A percentile compares a stretch with the other conserved stretches of the same genome.
Conservation (phyloP, 345 rosid species). For the Firmiana major region DNA sequence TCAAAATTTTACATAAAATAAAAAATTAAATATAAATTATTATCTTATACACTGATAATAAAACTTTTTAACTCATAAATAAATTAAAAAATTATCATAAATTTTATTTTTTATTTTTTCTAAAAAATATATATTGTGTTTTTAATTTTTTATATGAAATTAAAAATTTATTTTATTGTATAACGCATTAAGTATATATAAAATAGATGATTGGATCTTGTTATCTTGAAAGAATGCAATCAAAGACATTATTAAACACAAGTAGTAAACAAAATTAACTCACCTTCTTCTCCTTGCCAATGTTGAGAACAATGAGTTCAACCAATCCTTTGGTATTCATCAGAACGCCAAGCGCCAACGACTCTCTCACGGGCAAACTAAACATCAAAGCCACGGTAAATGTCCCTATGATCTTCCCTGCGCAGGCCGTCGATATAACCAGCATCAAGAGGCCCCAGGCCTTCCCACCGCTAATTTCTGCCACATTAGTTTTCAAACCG, state of each 20-base stretch:
- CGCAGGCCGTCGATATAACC: slow-evolving; percentile 67
- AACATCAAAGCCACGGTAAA: slow-evolving; percentile 60
- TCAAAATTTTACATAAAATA: too few species aligned
- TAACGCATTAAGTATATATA: too few species aligned
- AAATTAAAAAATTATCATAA: too few species aligned
- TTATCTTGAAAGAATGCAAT: too few species aligned
- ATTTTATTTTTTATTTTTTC: too few species aligned
- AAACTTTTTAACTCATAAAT: too few species aligned
- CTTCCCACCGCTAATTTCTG: slow-evolving; percentile 47
- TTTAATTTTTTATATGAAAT: too few species aligned
- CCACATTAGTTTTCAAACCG: slow-evolving; percentile 72
- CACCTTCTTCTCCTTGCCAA: slow-evolving; percentile 82
- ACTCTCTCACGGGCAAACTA: slow-evolving; percentile 63
- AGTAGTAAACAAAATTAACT: neutral
- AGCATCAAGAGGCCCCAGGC: slow-evolving; percentile 69
- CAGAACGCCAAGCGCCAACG: slow-evolving; percentile 63
- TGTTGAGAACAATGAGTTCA: slow-evolving; percentile 86
- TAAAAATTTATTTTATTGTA: too few species aligned
- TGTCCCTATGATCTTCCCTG: slow-evolving; percentile 73
- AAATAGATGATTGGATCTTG: too few species aligned
- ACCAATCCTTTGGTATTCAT: slow-evolving; percentile 91
- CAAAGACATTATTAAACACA: neutral
- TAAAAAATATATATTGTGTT: too few species aligned
- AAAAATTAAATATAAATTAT: too few species aligned
- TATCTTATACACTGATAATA: too few species aligned